Base-by-base conservation (phyloP, 1,139 yeast genomes). In the Chernovozyma aurita region DNA sequence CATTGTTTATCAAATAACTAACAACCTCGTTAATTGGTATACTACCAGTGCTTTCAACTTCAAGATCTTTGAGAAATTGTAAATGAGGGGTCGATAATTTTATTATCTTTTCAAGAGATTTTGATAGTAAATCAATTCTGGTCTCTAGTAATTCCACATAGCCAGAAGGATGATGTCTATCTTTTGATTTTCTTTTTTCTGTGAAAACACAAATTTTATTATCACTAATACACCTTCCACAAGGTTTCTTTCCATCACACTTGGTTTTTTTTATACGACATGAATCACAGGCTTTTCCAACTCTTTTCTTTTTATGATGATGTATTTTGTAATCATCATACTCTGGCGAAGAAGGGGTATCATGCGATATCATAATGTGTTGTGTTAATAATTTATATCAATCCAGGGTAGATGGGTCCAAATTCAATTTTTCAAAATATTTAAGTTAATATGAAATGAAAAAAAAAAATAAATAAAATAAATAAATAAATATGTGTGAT, bases 201-300 rank as follows among this genome's bases (percentile, higher is more conserved):
- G 85, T 77, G 51, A 81, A 84, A 0, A 85, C 80, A 57, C 94
- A 84, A 30, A 83, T 71, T 54, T 81, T 83, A 56, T 84, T 83
- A 50, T 83, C 90, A 33, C 73, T 65, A 9, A 73, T 60, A 53
- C 94, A 84, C 36, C 83, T 68, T 30, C 77, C 70, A 50, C 94
- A 84, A 2, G 94, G 92, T 50, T 80, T 80, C 44, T 76, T 73
- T 14, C 94, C 94, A 46, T 84, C 87, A 57, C 90, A 84, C 49
- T 81, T 79, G 11, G 86, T 79, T 59, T 80, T 82, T 52, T 81
- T 81, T 51, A 81, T 74, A 35, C 90, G 67, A 57, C 94, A 84
- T 36, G 84, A 77, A 53, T 84, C 92, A 49, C 94, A 84, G 4
- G 94, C 94, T 52, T 82, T 83, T 28, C 86, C 85, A 5, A 84